Percentiles rank a stretch among this genome's conserved stretches.
Evolutionary conservation across 2,329 filamentous ascomycete species (phyloP).

Genomic region (Trichoderma koningii): DNA sequence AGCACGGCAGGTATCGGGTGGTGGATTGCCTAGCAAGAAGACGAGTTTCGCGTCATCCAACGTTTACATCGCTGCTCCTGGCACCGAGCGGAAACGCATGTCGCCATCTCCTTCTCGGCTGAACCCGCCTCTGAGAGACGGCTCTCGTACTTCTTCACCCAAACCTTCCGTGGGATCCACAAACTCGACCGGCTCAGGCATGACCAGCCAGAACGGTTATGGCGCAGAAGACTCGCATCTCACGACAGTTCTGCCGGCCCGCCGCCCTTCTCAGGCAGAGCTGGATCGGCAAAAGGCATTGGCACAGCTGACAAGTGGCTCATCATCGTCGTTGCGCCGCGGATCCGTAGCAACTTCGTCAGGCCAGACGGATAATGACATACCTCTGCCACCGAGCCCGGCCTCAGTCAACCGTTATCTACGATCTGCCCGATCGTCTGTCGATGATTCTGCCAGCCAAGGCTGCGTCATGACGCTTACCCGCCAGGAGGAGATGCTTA

Average conservation of each 20-base stretch:
- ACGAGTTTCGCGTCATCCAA: slow-evolving; percentile 46
- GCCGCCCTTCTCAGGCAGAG: slow-evolving; percentile 32
- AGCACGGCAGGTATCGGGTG: slow-evolving; percentile 33
- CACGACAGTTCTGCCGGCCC: slow-evolving; percentile 42
- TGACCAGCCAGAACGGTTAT: slow-evolving; percentile 39
- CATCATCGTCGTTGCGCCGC: slow-evolving; percentile 20
- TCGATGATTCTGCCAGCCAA: slow-evolving; percentile 38
- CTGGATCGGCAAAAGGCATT: slow-evolving; percentile 30
- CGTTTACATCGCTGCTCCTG: slow-evolving; percentile 48
- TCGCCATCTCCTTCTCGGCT: slow-evolving; percentile 29
- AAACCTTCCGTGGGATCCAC: slow-evolving; percentile 43
- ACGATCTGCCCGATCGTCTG: slow-evolving; percentile 44
- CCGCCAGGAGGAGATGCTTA: slow-evolving; percentile 59
- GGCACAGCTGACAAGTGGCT: slow-evolving; percentile 3
- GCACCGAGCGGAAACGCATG: slow-evolving; percentile 30
- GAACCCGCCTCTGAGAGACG: slow-evolving; percentile 23
- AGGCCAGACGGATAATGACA: slow-evolving; percentile 37
- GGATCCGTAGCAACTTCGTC: slow-evolving; percentile 36
- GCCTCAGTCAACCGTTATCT: slow-evolving; percentile 54
- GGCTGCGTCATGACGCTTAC: slow-evolving; percentile 60
- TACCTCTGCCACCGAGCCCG: slow-evolving; percentile 55
- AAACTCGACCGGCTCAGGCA: slow-evolving; percentile 42
- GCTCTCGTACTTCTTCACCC: slow-evolving; percentile 34
- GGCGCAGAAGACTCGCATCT: slow-evolving; percentile 46
- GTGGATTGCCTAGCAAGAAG: slow-evolving; percentile 40